These are phyloP conservation scores for Incumbomyces lentus DNA, from an alignment of 2,329 filamentous ascomycete genomes.

Conservation along the genomic window DNA sequence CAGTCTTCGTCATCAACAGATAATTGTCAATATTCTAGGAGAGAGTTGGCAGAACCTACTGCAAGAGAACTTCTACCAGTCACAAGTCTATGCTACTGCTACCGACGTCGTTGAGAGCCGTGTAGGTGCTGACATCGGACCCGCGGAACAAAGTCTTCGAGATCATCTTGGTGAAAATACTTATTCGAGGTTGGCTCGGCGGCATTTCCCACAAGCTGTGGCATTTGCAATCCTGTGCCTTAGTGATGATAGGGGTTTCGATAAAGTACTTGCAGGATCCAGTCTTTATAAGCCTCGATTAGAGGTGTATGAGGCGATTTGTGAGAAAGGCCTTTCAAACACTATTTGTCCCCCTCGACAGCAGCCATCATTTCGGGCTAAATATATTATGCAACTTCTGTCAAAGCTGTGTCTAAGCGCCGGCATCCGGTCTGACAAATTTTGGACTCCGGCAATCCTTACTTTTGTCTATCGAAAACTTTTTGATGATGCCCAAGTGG, in stretches of 20 bases:
- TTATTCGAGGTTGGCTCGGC: conserved; percentile 54
- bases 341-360: conserved; percentile 63
- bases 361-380: conserved; percentile 76
- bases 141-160: conserved; percentile 55
- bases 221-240: conserved; percentile 66
- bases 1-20: conserved; percentile 52
- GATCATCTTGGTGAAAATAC: conserved; percentile 56
- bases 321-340: conserved; percentile 54
- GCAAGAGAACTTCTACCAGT: conserved; percentile 60
- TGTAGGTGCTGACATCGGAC: conserved; percentile 38
- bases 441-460: conserved; percentile 70
- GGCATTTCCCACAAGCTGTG: conserved; percentile 66
- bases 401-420: conserved; percentile 66
- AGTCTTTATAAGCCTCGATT: conserved; percentile 50
- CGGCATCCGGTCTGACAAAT: conserved; percentile 49
- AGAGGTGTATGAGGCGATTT: conserved; percentile 59
- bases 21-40: conserved; percentile 50
- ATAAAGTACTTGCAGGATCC: conserved; percentile 54
- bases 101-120: conserved; percentile 52
- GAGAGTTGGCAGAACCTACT: conserved; percentile 49
- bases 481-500: conserved; percentile 68
- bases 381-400: conserved; percentile 64
- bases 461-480: conserved; percentile 66
- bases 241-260: conserved; percentile 64
- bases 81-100: conserved; percentile 73